Percentiles rank a stretch among this genome's conserved stretches.
These are phyloP conservation scores for Blastocystis sp. DNA, from an alignment of 352 stramenopile species.

Conservation along the genomic window DNA sequence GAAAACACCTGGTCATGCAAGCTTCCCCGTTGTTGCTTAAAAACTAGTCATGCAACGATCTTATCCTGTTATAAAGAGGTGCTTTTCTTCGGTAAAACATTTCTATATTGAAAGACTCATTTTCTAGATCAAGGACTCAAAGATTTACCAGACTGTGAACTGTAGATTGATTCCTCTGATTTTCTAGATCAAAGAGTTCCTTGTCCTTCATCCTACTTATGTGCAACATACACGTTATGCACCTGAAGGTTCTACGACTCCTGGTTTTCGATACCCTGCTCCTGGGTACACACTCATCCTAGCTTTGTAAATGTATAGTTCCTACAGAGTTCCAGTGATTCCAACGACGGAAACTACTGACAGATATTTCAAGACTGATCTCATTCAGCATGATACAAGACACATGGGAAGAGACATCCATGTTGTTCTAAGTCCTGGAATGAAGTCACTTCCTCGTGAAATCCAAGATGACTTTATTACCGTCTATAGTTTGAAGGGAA, in stretches of 20 bases:
- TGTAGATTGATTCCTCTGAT: background rate
- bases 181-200: conserved; percentile 26
- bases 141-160: conserved; percentile 45
- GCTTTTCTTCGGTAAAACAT: conserved; percentile 11
- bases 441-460: conserved; percentile 45
- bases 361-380: conserved; percentile 43
- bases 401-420: conserved; percentile 26
- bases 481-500: background rate
- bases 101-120: background rate
- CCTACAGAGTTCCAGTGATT: background rate
- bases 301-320: background rate
- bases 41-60: background rate
- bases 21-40: background rate
- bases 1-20: background rate
- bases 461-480: conserved; percentile 5
- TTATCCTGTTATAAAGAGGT: conserved; percentile 46
- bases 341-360: conserved; percentile 27
- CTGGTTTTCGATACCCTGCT: conserved; percentile 22
- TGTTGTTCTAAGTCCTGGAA: conserved; percentile 11
- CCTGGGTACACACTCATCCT: background rate
- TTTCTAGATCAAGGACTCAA: conserved; percentile 43
- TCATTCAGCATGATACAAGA: conserved; percentile 58
- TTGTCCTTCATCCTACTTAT: conserved; percentile 16
- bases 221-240: conserved; percentile 36
- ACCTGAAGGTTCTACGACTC: conserved; percentile 34